Evolutionary conservation across 2,329 filamentous ascomycete species (phyloP).

Genomic region (Didymella pomorum): DNA sequence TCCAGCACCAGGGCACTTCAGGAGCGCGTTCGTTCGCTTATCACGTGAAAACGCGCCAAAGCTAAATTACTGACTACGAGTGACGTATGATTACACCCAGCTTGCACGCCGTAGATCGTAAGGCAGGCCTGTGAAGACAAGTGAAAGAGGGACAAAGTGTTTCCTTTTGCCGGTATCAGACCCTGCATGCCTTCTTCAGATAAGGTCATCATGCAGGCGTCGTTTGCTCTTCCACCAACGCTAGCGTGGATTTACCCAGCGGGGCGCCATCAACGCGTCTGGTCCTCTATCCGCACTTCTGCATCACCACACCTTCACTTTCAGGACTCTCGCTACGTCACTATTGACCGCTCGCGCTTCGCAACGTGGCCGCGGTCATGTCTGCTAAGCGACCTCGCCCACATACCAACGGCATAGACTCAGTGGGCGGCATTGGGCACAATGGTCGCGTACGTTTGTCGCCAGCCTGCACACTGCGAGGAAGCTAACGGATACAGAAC

Average conservation of each 20-base stretch:
- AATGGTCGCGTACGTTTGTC: slow-evolving; percentile 33
- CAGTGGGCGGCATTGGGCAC: slow-evolving; percentile 17
- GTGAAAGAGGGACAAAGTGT: neutral
- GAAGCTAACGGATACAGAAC: slow-evolving; percentile 34
- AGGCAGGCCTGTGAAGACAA: too few species aligned
- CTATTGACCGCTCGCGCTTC: slow-evolving; percentile 2
- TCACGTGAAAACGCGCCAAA: slow-evolving; percentile 16
- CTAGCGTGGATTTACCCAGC: slow-evolving; percentile 27
- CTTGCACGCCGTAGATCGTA: neutral
- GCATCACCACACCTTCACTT: slow-evolving; percentile 4
- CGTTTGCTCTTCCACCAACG: neutral
- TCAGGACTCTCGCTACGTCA: neutral
- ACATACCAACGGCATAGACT: slow-evolving; percentile 30
- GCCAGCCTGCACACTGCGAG: neutral
- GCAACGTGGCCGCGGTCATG: slow-evolving; percentile 40
- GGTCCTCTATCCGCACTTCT: slow-evolving; percentile 14
- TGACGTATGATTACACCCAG: neutral
- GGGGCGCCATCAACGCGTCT: slow-evolving; percentile 34
- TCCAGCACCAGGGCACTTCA: neutral
- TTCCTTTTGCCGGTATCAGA: neutral
- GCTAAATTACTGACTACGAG: neutral
- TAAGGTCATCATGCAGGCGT: neutral
- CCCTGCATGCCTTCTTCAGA: neutral
- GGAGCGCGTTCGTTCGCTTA: neutral
- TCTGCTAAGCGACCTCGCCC: slow-evolving; percentile 45